A percentile compares a stretch with the other conserved stretches of the same genome.
Evolutionary conservation across 805 yeast species (phyloP).

Genomic region (Ogataea wickerhamii): DNA sequence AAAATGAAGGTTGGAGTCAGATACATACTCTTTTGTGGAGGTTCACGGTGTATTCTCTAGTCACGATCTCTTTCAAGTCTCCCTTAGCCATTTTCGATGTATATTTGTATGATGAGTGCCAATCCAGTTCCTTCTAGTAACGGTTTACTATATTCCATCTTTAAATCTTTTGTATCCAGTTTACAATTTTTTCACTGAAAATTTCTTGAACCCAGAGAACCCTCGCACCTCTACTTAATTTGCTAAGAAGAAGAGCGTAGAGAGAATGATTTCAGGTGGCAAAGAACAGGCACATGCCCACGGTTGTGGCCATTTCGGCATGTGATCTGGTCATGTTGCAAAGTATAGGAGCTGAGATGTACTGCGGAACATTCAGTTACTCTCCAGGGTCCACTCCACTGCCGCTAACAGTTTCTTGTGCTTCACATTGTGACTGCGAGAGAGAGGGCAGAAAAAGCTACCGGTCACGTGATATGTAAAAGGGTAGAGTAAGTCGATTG

Average conservation of each 20-base stretch:
- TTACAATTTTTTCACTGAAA: constrained; percentile 4
- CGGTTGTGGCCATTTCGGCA: too few relatives aligned
- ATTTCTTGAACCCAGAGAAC: not conserved
- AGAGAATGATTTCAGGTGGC: not conserved
- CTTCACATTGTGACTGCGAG: too few relatives aligned
- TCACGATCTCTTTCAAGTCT: constrained; percentile 97
- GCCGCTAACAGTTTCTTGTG: too few relatives aligned
- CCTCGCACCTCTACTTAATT: constrained; percentile 1
- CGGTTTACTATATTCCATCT: not conserved
- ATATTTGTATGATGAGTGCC: constrained; percentile 3
- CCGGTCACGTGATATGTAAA: too few relatives aligned
- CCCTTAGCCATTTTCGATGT: constrained; percentile 35
- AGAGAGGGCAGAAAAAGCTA: too few relatives aligned
- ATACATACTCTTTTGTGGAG: constrained; percentile 95
- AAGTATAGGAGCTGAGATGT: too few relatives aligned
- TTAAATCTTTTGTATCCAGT: too few relatives aligned
- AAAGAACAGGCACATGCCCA: not conserved
- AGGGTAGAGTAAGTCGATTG: too few relatives aligned
- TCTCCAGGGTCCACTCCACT: too few relatives aligned
- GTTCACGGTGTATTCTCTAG: constrained; percentile 99
- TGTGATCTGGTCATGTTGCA: too few relatives aligned
- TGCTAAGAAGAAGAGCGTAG: not conserved
- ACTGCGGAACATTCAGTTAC: too few relatives aligned
- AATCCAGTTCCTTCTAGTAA: not conserved
- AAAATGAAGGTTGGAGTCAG: not conserved